A percentile compares a stretch with the other conserved stretches of the same genome.
These are phyloP conservation scores for Microthyrium microscopicum DNA, from an alignment of 2,329 filamentous ascomycete genomes.

Conservation along the genomic window DNA sequence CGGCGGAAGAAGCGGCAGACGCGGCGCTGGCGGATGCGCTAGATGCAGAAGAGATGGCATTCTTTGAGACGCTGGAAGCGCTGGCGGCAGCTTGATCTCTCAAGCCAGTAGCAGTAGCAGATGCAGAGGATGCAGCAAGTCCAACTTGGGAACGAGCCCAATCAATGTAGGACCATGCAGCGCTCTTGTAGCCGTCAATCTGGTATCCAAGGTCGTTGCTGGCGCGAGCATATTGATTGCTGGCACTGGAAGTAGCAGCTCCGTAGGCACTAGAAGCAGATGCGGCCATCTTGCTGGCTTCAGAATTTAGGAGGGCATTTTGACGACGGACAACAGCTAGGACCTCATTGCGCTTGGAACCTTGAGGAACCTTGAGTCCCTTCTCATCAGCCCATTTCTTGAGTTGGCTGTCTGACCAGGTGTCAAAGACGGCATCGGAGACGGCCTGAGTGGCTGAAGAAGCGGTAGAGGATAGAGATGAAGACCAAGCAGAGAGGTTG, in stretches of 20 bases:
- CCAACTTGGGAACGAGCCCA: conserved; percentile 19
- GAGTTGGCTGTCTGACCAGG: conserved; percentile 78
- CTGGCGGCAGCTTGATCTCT: conserved; percentile 14
- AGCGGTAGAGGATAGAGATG: conserved; percentile 41
- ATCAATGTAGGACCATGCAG: conserved; percentile 3
- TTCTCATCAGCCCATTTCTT: conserved; percentile 93
- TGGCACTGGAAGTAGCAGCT: conserved; percentile 37
- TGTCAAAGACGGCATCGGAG: conserved; percentile 69
- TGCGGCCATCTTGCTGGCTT: conserved; percentile 31
- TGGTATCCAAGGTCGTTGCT: conserved; percentile 41
- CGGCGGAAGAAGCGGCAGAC: conserved; percentile 1
- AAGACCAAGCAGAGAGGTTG: conserved; percentile 37
- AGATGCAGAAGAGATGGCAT: conserved; percentile 12
- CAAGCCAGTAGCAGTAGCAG: conserved; percentile 11
- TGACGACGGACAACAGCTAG: conserved; percentile 80
- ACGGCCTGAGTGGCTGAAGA: conserved; percentile 52
- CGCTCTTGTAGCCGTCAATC: neutral
- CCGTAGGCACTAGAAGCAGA: conserved; percentile 23
- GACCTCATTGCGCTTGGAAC: conserved; percentile 78
- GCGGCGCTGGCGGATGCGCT: conserved; percentile 8
- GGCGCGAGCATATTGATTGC: conserved; percentile 60
- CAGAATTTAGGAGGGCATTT: conserved; percentile 53
- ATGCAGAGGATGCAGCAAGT: conserved; percentile 22
- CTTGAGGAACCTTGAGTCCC: conserved; percentile 75
- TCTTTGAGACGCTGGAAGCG: conserved; percentile 12